Evolutionary conservation across 208 protist species (phyloP), one percentile per base, ranked within the genome.

Genomic region (Polymyxa betae): DNA sequence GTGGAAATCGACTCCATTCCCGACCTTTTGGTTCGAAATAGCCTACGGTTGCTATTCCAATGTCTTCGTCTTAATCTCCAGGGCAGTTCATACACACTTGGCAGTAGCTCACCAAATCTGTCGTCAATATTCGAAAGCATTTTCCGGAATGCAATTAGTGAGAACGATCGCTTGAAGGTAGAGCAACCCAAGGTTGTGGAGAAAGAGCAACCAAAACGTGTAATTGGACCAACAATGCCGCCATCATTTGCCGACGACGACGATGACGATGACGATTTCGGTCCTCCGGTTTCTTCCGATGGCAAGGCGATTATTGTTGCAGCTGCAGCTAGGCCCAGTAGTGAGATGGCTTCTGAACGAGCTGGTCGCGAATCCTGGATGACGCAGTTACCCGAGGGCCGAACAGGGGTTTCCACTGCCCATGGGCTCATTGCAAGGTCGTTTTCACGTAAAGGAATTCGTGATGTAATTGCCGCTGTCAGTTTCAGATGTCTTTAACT

Each of bases 361-460:
- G n/a, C n/a, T n/a, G n/a, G n/a, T n/a, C n/a, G n/a, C 5, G 72
- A 82, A 82, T 82, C 72, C 10, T 82, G 72, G 72, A 82, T 82
- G 72, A 35, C n/a, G 5, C 12, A 5, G n/a, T n/a, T 82, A 20
- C 72, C 72, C 5, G 72, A 82, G 40, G n/a, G 35, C 72, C 5
- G 72, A 43, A 43, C 72, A 35, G 72, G 72, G 35, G 72, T 82
- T 5, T 82, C 72, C 5, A 45, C 72, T 40, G 72, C n/a, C 35
- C 16, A 82, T 35, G 72, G 16, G 16, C 5, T 82, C 16, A 43
- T 5, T 43, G 5, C 72, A 5, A 35, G 72, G 35, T 38, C n/a
- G n/a, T 82, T 82, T 35, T 45, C 72, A 45, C 5, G 72, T 40
- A 82, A 82, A 82, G 72, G 72, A 5, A 35, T 82, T n/a, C 5